Evolutionary conservation across 495 filamentous ascomycete species (phyloP), one percentile per base, ranked within the genome.

Genomic region (Penicillium roqueforti): DNA sequence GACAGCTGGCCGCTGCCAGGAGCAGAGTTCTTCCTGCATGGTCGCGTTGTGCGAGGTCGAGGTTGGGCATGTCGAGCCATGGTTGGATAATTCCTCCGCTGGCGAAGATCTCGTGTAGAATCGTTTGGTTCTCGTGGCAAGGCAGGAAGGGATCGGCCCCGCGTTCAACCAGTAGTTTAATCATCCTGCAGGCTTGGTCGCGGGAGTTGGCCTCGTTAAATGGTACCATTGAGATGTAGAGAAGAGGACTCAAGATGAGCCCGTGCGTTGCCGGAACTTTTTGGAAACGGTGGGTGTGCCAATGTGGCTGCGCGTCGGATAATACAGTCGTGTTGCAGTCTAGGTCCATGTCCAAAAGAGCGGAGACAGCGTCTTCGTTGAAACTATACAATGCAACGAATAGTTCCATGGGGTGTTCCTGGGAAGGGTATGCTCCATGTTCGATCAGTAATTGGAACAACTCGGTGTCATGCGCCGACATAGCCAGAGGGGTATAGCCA

Each of bases 21-120:
- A 68, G 57, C n/a, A 68, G 38, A 1, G 61, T 65, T 28, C 47
- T 45, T 2, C 65, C 65, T 11, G 20, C 29, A 10, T 43, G 44
- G 28, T 68, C 61, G 0, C 62, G 59, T 20, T 19, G 20, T 43
- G 63, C 63, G 10, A 66, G 47, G 28, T 62, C 59, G 8, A 65
- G 54, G 19, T 53, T 47, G 0, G 57, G 32, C 26, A 57, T 31
- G 0, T 60, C 59, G 0, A 65, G 26, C 50, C 54, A 60, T 0
- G 65, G 65, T 11, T 61, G 46, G 20, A 62, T 55, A 28, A 62
- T 57, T 6, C 58, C 57, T 2, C 62, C 62, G 7, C 39, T 8
- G 1, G 43, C 18, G 14, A 65, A 53, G 0, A 63, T 50, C 0
- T 59, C 53, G 22, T 65, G 65, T 9, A 68, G 23, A 23, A 65